Percentiles rank a stretch among this genome's conserved stretches.
Evolutionary conservation across 768 basidiomycete species (phyloP).

Genomic region (Mycena filopes): DNA sequence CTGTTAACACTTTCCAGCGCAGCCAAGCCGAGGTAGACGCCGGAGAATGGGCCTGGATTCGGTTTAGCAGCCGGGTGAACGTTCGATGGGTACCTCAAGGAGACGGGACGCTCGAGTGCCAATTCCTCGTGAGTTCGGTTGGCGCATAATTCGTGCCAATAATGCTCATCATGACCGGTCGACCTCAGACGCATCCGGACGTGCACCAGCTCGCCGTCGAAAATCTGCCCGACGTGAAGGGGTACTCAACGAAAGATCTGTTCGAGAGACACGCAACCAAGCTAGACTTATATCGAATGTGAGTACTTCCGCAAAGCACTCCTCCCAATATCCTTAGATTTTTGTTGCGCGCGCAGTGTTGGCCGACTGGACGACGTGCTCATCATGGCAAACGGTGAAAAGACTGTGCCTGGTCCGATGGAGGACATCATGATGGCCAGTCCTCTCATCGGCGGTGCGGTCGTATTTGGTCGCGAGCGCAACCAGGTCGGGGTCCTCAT

Average conservation of each 20-base stretch:
- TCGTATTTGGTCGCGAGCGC: constrained; percentile 29
- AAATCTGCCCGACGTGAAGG: constrained; percentile 40
- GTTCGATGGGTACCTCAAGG: constrained; percentile 50
- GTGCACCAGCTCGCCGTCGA: constrained; percentile 49
- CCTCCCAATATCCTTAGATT: not conserved
- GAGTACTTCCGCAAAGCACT: not conserved
- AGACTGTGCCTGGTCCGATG: constrained; percentile 42
- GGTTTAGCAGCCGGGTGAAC: constrained; percentile 37
- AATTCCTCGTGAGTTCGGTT: constrained; percentile 45
- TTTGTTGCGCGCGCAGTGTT: constrained; percentile 31
- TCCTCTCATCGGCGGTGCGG: constrained; percentile 30
- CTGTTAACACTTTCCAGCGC: constrained; percentile 28
- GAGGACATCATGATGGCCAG: constrained; percentile 33
- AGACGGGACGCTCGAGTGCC: constrained; percentile 50
- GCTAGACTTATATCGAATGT: constrained; percentile 43
- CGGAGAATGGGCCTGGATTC: constrained; percentile 45
- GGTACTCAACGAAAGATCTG: constrained; percentile 44
- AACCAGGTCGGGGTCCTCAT: constrained; percentile 37
- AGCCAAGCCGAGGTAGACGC: constrained; percentile 33
- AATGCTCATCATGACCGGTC: not conserved
- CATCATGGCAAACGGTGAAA: constrained; percentile 42
- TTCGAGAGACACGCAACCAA: constrained; percentile 46
- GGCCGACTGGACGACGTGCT: constrained; percentile 45
- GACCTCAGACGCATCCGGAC: constrained; percentile 41
- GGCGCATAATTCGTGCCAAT: not conserved